Evolutionary conservation across 495 filamentous ascomycete genomes (phyloP), one percentile per base, ranked within the genome.

Genomic region (Aspergillus incahuasiensis): DNA sequence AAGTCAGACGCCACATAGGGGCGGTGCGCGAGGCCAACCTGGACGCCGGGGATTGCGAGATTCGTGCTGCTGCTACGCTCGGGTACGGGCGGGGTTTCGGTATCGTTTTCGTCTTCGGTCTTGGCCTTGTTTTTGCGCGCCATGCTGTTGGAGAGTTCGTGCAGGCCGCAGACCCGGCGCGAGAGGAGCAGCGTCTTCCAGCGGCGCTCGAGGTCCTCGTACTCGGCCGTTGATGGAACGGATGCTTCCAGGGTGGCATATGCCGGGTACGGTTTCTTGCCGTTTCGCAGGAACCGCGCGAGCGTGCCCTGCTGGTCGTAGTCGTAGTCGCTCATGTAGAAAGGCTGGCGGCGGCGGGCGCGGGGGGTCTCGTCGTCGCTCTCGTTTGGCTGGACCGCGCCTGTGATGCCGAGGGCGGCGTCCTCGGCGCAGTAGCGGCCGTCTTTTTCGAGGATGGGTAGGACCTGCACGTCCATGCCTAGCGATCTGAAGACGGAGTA

Each of bases 401-500:
- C 57, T 19, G n/a, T 38, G 18, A 56, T 38, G 0, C 54, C 46
- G 18, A 51, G 24, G 0, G 28, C 9, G n/a, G 54, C 28, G 16
- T 57, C 44, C 7, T 19, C 19, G 16, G 30, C 25, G 8, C 40
- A 35, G 21, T 52, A 52, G 13, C 15, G 11, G 1, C 44, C 56
- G 15, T 32, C 22, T 7, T 19, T 6, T 7, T 62, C 51, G 9
- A 60, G 21, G 16, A 69, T 41, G 4, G 62, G 67, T 4, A 55
- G 46, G 2, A 64, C 30, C 5, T 59, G 35, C 12, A 58, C 45
- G 2, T 63, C 16, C 5, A 64, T 24, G 4, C 63, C 63, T 1
- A 71, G 57, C 1, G 61, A 60, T 19, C 52, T 52, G 39, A 68
- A 52, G 1, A 64, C 51, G 5, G 61, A 50, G 44, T 66, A 71